Percentiles rank a stretch among this genome's conserved stretches.
Evolutionary conservation across 495 filamentous ascomycete genomes (phyloP).

Genomic region (Pyrenopolyporus hunteri): DNA sequence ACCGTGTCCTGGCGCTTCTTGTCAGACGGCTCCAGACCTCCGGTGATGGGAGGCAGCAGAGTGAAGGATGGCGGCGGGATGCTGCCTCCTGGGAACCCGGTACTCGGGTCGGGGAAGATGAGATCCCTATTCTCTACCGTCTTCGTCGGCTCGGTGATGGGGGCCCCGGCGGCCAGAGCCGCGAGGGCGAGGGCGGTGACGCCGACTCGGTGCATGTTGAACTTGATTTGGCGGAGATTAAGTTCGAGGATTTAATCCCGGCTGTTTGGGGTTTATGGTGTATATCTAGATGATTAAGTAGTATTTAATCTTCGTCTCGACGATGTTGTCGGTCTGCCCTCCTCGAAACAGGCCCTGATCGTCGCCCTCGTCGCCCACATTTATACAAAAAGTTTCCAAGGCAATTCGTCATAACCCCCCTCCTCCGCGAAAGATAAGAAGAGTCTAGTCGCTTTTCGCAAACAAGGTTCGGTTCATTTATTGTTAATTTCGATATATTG

Average conservation of each 20-base stretch:
- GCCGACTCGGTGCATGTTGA: conserved; percentile 36
- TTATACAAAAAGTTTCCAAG: conserved; percentile 26
- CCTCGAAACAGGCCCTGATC: conserved; percentile 28
- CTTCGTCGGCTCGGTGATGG: conserved; percentile 35
- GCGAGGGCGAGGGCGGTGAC: conserved; percentile 36
- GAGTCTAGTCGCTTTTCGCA: conserved; percentile 24
- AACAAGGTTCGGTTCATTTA: conserved; percentile 40
- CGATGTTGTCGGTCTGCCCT: conserved; percentile 10
- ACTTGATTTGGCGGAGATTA: conserved; percentile 10
- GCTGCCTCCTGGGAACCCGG: conserved; percentile 20
- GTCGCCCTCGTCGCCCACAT: conserved; percentile 24
- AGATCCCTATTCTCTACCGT: conserved; percentile 20
- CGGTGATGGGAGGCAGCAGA: conserved; percentile 45
- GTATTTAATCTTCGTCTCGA: conserved; percentile 6
- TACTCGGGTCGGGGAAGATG: conserved; percentile 21
- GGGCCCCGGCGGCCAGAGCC: conserved; percentile 38
- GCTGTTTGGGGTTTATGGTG: conserved; percentile 2
- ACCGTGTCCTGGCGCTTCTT: conserved; percentile 55
- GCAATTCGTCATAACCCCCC: conserved; percentile 19
- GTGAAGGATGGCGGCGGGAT: conserved; percentile 37
- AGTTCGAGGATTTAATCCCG: conserved; percentile 6
- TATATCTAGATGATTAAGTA: conserved; percentile 11
- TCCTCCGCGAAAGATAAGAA: conserved; percentile 37
- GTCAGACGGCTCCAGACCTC: conserved; percentile 47
- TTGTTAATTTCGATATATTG: conserved; percentile 44